Evolutionary conservation across 1,284 basidiomycete genomes (phyloP).

Genomic region (Cerrena zonata): DNA sequence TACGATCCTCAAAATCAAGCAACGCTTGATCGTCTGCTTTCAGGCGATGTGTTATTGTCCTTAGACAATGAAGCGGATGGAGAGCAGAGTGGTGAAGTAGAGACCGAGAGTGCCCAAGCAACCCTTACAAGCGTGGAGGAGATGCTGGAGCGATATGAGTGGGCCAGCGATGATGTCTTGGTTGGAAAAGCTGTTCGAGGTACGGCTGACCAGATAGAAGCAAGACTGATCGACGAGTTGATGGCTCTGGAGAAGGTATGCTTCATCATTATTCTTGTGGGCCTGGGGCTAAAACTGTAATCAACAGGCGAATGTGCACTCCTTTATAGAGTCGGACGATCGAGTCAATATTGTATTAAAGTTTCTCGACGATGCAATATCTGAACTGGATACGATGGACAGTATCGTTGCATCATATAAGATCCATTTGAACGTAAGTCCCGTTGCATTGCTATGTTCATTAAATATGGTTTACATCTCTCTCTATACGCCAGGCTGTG

Average conservation of each 20-base stretch:
- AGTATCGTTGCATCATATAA: constrained; percentile 84
- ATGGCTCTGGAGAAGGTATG: constrained; percentile 83
- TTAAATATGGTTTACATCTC: constrained; percentile 5
- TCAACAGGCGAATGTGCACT: constrained; percentile 87
- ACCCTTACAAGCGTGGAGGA: constrained; percentile 91
- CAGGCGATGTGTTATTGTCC: constrained; percentile 34
- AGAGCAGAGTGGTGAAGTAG: constrained; percentile 52
- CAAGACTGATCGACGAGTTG: constrained; percentile 79
- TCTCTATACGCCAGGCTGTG: constrained; percentile 72
- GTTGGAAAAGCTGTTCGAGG: constrained; percentile 57
- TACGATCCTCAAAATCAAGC: constrained; percentile 74
- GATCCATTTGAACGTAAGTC: constrained; percentile 83
- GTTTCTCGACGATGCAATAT: constrained; percentile 81
- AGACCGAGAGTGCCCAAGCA: constrained; percentile 71
- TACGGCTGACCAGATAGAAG: constrained; percentile 85
- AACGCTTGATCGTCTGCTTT: constrained; percentile 67
- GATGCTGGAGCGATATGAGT: constrained; percentile 97
- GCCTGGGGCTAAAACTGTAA: neutral
- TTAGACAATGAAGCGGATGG: constrained; percentile 27
- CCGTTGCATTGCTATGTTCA: neutral
- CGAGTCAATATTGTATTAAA: constrained; percentile 83
- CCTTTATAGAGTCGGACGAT: constrained; percentile 90
- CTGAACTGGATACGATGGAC: constrained; percentile 84
- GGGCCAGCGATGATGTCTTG: constrained; percentile 72
- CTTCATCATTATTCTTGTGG: neutral